Evolutionary conservation across 2,329 filamentous ascomycete species (phyloP).

Genomic region (Fusarium annulatum): DNA sequence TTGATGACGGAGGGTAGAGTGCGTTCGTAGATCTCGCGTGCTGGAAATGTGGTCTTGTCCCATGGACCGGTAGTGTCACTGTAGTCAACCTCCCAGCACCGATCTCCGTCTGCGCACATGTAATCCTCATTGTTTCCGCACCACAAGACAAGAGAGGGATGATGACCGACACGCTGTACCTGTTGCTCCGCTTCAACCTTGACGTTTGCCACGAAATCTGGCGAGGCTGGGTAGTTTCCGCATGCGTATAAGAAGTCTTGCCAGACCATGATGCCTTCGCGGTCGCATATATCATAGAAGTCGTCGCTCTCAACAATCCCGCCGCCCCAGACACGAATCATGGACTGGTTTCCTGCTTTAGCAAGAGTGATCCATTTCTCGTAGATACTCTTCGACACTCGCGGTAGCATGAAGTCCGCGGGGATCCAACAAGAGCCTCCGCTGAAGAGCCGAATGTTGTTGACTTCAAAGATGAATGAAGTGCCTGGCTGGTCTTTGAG

Average conservation of each 20-base stretch:
- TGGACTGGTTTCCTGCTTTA: background rate
- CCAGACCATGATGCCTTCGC: conserved; percentile 6
- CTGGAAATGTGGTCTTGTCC: conserved; percentile 13
- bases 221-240: background rate
- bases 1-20: background rate
- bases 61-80: conserved; percentile 3
- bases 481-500: background rate
- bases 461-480: conserved; percentile 8
- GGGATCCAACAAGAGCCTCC: conserved; percentile 7
- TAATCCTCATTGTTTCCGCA: conserved; percentile 16
- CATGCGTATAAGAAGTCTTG: conserved; percentile 14
- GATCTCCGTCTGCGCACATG: conserved; percentile 7
- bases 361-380: conserved; percentile 2
- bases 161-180: background rate
- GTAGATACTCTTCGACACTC: background rate
- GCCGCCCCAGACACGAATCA: conserved; percentile 11
- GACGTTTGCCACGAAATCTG: background rate
- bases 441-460: background rate
- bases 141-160: background rate
- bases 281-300: background rate
- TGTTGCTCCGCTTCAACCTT: conserved; percentile 4
- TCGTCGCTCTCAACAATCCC: background rate
- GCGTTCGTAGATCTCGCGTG: background rate
- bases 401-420: background rate
- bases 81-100: conserved; percentile 8